A percentile compares a stretch with the other conserved stretches of the same genome.
These are phyloP conservation scores for Cercospora janseana DNA, from an alignment of 2,329 filamentous ascomycete genomes.

Conservation along the genomic window DNA sequence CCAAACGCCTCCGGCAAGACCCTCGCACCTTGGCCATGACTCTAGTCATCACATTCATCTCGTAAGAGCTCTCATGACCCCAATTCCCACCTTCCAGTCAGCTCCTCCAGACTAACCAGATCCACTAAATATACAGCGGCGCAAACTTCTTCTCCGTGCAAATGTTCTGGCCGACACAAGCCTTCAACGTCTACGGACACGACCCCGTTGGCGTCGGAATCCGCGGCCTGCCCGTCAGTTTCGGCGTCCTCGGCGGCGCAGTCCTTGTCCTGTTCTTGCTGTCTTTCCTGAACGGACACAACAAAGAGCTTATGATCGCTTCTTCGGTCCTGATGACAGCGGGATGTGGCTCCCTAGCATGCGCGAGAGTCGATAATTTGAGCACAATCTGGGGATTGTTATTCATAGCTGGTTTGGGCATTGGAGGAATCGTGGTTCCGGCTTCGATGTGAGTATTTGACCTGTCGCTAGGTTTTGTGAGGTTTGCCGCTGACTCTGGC, in stretches of 20 bases:
- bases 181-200: slow-evolving; percentile 44
- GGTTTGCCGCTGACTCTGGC: background rate
- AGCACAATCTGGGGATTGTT: slow-evolving; percentile 32
- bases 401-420: slow-evolving; percentile 60
- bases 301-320: slow-evolving; percentile 59
- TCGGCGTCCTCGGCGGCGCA: slow-evolving; percentile 61
- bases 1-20: slow-evolving; percentile 27
- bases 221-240: slow-evolving; percentile 62
- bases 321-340: slow-evolving; percentile 66
- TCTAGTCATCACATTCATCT: slow-evolving; percentile 42
- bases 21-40: slow-evolving; percentile 39
- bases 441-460: slow-evolving; percentile 51
- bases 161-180: slow-evolving; percentile 39
- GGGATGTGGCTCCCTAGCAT: slow-evolving; percentile 41
- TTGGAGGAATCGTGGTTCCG: slow-evolving; percentile 67
- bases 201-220: slow-evolving; percentile 64
- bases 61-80: background rate
- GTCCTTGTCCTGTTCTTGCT: slow-evolving; percentile 59
- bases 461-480: background rate
- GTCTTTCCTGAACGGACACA: slow-evolving; percentile 58
- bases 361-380: slow-evolving; percentile 35
- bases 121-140: slow-evolving; percentile 22
- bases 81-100: background rate
- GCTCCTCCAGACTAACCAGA: background rate
- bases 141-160: slow-evolving; percentile 44